A percentile compares a stretch with the other conserved stretches of the same genome.
Evolutionary conservation across 352 stramenopile genomes (phyloP).

Genomic region (Globisporangium recalcitrans): DNA sequence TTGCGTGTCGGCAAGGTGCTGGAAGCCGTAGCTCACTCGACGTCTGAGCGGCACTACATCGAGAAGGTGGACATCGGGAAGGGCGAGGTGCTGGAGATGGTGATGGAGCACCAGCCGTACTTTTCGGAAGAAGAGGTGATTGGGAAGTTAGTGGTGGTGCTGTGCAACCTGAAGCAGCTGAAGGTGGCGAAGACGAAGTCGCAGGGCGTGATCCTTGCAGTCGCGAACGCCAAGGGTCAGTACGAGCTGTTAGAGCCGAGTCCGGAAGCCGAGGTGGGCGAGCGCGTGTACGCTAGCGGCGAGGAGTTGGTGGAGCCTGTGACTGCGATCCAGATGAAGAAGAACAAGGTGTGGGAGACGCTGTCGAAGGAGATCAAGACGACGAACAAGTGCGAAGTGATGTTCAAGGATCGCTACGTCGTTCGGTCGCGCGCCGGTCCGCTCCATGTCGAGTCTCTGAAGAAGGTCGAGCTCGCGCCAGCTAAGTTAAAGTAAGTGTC

Average conservation of each 20-base stretch:
- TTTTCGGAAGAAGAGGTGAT: conserved; percentile 73
- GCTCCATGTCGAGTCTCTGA: conserved; percentile 56
- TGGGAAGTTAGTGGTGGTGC: conserved; percentile 59
- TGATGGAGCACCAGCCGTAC: conserved; percentile 71
- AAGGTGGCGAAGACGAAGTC: conserved; percentile 64
- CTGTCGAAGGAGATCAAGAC: conserved; percentile 72
- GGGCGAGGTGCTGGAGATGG: conserved; percentile 67
- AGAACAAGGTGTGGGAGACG: conserved; percentile 81
- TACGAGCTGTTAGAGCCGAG: conserved; percentile 61
- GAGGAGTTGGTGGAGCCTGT: conserved; percentile 67
- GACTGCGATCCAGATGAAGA: conserved; percentile 80
- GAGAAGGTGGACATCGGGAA: conserved; percentile 76
- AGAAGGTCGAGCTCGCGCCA: conserved; percentile 35
- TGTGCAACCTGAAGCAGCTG: conserved; percentile 76
- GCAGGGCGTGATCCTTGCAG: conserved; percentile 53
- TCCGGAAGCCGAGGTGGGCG: conserved; percentile 56
- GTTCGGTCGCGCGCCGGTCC: conserved; percentile 50
- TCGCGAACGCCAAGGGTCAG: conserved; percentile 47
- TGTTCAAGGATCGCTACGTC: conserved; percentile 60
- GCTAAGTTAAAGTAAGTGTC: conserved; percentile 18
- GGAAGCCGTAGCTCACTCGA: conserved; percentile 59
- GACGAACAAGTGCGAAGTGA: conserved; percentile 68
- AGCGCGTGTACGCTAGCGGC: conserved; percentile 66
- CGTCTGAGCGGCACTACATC: conserved; percentile 68
- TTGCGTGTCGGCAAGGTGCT: conserved; percentile 66